Percentiles rank a stretch among this genome's conserved stretches.
These are phyloP conservation scores for Podaxis pistillaris DNA, from an alignment of 768 basidiomycete species.

Conservation along the genomic window DNA sequence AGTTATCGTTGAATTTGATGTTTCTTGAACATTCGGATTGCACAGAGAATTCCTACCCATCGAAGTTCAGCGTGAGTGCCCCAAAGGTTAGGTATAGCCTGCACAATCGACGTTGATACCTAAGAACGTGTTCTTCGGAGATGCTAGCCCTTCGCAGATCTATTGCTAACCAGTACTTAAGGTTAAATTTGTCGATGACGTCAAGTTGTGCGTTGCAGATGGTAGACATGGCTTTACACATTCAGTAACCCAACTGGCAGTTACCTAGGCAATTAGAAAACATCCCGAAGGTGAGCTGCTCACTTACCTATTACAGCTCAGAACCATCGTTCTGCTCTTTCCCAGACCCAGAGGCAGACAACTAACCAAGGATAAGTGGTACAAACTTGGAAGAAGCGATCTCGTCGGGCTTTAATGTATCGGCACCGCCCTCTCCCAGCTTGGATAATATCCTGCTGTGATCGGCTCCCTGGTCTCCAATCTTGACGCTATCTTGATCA, in stretches of 20 bases:
- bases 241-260: slow-evolving; percentile 71
- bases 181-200: slow-evolving; percentile 51
- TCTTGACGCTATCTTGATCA: slow-evolving; percentile 21
- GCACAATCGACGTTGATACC: too few species aligned
- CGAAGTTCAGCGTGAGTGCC: too few species aligned
- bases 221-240: slow-evolving; percentile 53
- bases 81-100: too few species aligned
- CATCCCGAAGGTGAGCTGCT: slow-evolving; percentile 19
- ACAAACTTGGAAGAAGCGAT: slow-evolving; percentile 64
- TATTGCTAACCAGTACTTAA: slow-evolving; percentile 55
- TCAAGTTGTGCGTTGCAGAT: slow-evolving; percentile 49
- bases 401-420: slow-evolving; percentile 48
- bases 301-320: slow-evolving; percentile 60
- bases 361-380: slow-evolving; percentile 59
- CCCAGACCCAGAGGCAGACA: slow-evolving; percentile 43
- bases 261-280: slow-evolving; percentile 34
- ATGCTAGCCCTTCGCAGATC: slow-evolving; percentile 14
- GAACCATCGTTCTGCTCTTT: slow-evolving; percentile 59
- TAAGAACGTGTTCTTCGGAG: too few species aligned
- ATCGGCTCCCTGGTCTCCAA: slow-evolving; percentile 27
- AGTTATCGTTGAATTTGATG: too few species aligned
- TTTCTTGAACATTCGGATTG: too few species aligned
- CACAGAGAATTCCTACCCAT: too few species aligned
- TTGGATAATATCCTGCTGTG: slow-evolving; percentile 47
- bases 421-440: slow-evolving; percentile 40